Percentiles rank a stretch among this genome's conserved stretches.
Evolutionary conservation across 192 early-diverging fungal species (phyloP).

Genomic region (Backusella morwellensis): DNA sequence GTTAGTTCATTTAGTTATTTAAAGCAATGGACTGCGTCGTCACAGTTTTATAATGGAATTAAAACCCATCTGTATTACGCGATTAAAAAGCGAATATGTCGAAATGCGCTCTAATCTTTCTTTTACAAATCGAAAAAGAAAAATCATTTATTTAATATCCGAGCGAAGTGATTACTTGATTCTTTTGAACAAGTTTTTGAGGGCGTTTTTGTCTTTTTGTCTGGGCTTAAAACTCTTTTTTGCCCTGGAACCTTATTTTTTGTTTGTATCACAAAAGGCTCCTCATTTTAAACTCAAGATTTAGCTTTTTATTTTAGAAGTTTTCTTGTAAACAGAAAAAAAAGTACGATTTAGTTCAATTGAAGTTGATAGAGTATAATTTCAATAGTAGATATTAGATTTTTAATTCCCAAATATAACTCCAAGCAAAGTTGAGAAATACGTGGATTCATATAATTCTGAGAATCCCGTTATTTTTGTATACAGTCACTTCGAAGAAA

Average conservation of each 20-base stretch:
- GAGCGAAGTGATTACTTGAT: neutral
- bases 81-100: neutral
- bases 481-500: neutral
- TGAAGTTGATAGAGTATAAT: neutral
- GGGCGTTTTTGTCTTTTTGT: neutral
- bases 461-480: neutral
- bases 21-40: neutral
- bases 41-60: neutral
- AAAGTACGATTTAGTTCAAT: neutral
- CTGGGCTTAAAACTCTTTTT: neutral
- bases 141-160: neutral
- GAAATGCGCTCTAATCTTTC: neutral
- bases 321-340: neutral
- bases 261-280: neutral
- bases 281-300: neutral
- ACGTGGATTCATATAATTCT: neutral
- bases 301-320: neutral
- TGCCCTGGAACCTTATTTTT: conserved; percentile 2
- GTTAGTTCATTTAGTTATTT: neutral
- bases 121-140: neutral
- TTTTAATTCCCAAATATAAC: neutral
- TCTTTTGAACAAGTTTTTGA: neutral
- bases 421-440: neutral
- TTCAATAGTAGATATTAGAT: neutral
- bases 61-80: neutral